Conservation (phyloP, 2,329 filamentous ascomycete genomes). For the Sordariomycetes sp. region DNA sequence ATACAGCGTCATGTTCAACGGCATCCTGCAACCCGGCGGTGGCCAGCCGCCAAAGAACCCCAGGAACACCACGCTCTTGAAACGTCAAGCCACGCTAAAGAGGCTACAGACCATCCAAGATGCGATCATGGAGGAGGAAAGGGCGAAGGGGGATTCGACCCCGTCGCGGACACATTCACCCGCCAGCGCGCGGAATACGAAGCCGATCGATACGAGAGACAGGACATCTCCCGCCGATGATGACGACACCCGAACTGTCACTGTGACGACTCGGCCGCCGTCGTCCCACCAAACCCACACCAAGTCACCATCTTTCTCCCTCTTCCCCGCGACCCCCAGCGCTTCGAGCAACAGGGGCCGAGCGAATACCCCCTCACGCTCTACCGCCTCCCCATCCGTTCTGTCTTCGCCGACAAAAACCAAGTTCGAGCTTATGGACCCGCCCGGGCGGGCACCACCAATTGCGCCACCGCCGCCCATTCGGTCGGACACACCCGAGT, state of each 20-base stretch:
- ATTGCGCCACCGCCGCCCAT: not conserved
- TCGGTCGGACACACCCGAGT: not conserved
- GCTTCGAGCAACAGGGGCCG: not conserved
- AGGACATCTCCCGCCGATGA: not conserved
- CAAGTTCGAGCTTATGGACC: constrained; percentile 2
- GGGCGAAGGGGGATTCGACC: not conserved
- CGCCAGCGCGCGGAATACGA: not conserved
- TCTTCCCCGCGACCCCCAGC: constrained; percentile 29
- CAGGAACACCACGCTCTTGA: constrained; percentile 35
- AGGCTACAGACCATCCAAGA: constrained; percentile 45
- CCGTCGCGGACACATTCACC: not conserved
- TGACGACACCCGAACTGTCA: not conserved
- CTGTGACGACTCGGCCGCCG: not conserved
- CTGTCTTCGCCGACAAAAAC: constrained; percentile 1
- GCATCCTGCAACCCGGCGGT: constrained; percentile 43
- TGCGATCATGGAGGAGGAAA: constrained; percentile 7
- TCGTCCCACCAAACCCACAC: not conserved
- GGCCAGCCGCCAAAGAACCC: constrained; percentile 10
- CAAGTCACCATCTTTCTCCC: constrained; percentile 30
- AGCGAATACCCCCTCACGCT: not conserved
- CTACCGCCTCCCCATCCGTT: not conserved
- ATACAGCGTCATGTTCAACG: constrained; percentile 89
- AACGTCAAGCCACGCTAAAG: constrained; percentile 48
- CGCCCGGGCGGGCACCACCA: not conserved
- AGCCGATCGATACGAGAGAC: not conserved